Conservation (phyloP, 78 protist genomes). For the Dictyostelium citrinum region DNA sequence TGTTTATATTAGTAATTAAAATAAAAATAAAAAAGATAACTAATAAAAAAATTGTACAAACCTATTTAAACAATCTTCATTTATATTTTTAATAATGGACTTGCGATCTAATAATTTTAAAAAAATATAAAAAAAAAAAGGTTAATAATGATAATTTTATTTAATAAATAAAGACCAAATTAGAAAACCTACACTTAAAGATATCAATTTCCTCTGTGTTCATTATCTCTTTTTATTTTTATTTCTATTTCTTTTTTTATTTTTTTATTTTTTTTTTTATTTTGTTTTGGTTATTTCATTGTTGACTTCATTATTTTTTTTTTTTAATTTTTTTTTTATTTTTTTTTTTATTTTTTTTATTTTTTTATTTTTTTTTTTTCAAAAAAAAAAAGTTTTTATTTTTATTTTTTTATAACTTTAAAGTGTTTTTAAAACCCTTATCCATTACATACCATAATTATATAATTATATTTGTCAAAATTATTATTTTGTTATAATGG, state of each 20-base stretch:
- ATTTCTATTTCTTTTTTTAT: background rate
- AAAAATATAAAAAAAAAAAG: background rate
- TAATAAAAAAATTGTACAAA: background rate
- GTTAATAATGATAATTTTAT: background rate
- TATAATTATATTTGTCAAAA: no score
- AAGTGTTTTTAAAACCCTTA: no score
- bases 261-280: background rate
- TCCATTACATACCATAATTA: no score
- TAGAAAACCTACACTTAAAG: background rate
- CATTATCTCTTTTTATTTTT: background rate
- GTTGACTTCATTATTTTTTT: background rate
- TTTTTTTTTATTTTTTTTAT: background rate
- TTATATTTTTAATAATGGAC: background rate
- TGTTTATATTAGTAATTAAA: no score
- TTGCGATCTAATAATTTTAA: background rate
- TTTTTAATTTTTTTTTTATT: background rate
- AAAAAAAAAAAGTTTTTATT: no score
- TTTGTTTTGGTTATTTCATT: background rate
- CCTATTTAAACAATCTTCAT: background rate
- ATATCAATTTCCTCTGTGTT: background rate
- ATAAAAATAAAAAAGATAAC: no score
- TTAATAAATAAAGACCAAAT: background rate
- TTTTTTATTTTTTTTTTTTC: background rate
- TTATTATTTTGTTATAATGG: background rate
- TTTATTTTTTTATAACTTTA: no score